Base-by-base conservation (phyloP, 2,329 filamentous ascomycete genomes). In the Aspergillus sp. region DNA sequence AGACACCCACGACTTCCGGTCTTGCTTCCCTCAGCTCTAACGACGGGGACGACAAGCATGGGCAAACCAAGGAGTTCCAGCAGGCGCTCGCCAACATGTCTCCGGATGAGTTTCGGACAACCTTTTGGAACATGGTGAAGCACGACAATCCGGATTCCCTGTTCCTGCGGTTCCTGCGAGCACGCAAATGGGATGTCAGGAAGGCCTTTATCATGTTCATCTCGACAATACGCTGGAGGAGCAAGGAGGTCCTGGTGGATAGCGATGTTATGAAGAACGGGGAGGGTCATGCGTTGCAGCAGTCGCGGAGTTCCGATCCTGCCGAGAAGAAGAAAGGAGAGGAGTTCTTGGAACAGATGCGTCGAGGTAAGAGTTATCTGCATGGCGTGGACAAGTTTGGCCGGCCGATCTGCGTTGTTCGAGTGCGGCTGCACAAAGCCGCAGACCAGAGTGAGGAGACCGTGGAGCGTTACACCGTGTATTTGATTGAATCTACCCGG, bases 141-240 rank as follows among this genome's bases (percentile, higher is more conserved):
- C 85, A 93, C 59, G 93, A 98, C 62, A 82, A 97, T 63, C 93
- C 93, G 0, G 93, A 98, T 69, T 85, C 84, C 2, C 73, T 94
- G 12, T 71, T 91, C 10, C 71, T 95, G 48, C 82, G 89, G 38
- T 95, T 94, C 67, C 73, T 95, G 47, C 78, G 89, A 44, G 89
- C 89, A n/a, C 78, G 89, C 41, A 94, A 94, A 69, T 98, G 93
- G 93, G 88, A 98, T 62, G 82, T 95, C 12, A 85, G 95, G 44
- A 89, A 88, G 64, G 93, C 93, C 3, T 76, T 97, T 28, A 79
- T 95, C 55, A 98, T 98, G 93, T 73, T 96, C 66, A 79, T 98
- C 39, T 88, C 88, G 2, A 95, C 93, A 0, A 87, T 97, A 79
- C 85, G 88, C 65, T 98, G 93, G 93, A 82, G 93, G 54, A 72